Conservation (phyloP, 2,329 filamentous ascomycete genomes). For the Clonostachys byssicola region DNA sequence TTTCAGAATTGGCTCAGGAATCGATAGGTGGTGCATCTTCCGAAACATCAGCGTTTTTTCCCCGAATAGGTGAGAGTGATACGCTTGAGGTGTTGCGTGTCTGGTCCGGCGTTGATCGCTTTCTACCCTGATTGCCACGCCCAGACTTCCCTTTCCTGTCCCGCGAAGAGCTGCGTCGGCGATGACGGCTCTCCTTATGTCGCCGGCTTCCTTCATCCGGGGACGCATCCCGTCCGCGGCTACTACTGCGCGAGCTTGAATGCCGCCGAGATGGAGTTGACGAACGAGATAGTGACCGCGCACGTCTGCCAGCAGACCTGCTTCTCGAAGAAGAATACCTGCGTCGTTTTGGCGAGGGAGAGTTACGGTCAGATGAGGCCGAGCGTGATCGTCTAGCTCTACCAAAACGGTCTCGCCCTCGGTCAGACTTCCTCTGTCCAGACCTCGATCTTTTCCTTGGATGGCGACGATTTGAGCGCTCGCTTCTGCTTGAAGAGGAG, state of each 20-base stretch:
- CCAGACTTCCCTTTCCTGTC: constrained; percentile 4
- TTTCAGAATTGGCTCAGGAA: not conserved
- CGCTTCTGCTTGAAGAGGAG: constrained; percentile 14
- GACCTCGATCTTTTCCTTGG: constrained; percentile 33
- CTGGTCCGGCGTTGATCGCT: constrained; percentile 13
- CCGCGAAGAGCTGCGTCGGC: constrained; percentile 7
- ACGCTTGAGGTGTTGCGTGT: constrained; percentile 48
- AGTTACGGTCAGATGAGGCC: constrained; percentile 27
- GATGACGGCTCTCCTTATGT: constrained; percentile 4
- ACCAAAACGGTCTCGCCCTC: constrained; percentile 11
- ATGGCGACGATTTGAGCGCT: constrained; percentile 10
- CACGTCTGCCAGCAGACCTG: constrained; percentile 34
- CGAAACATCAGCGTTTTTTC: constrained; percentile 54
- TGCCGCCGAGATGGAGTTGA: constrained; percentile 31
- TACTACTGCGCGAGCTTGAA: constrained; percentile 28
- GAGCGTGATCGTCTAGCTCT: constrained; percentile 22
- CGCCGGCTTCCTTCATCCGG: constrained; percentile 3
- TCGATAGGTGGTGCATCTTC: constrained; percentile 16
- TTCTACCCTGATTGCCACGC: constrained; percentile 3
- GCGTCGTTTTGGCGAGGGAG: constrained; percentile 43
- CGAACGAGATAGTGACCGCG: constrained; percentile 13
- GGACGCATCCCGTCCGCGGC: constrained; percentile 9
- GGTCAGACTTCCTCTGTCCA: constrained; percentile 13
- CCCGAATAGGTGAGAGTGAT: constrained; percentile 40
- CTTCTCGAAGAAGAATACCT: constrained; percentile 44